A percentile compares a stretch with the other conserved stretches of the same genome.
phyloP scores from a whole-genome alignment of 805 yeast species.

The Cyberlindnera mycetangii region DNA sequence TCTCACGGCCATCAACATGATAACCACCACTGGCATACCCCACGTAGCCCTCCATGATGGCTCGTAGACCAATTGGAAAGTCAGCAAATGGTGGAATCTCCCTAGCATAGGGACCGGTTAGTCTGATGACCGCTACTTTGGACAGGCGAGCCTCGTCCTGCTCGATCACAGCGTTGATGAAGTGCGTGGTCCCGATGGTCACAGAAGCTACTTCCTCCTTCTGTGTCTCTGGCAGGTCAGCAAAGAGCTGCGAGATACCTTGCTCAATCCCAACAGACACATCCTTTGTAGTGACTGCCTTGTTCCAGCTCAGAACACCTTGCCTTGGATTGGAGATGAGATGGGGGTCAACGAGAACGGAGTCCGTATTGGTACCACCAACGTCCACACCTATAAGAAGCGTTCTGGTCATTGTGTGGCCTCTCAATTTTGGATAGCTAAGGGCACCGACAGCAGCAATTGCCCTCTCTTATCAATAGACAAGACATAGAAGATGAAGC shows the following conservation, averaged over 20 bases:
- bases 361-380: conserved; percentile 49
- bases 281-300: conserved; percentile 41
- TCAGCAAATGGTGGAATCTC: conserved; percentile 40
- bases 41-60: conserved; percentile 35
- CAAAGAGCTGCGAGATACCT: conserved; percentile 35
- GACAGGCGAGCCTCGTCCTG: conserved; percentile 40
- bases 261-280: conserved; percentile 40
- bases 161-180: conserved; percentile 47
- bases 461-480: too few relatives aligned
- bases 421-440: too few relatives aligned
- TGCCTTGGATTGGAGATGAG: conserved; percentile 20
- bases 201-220: conserved; percentile 37
- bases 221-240: conserved; percentile 10
- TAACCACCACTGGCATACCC: conserved; percentile 39
- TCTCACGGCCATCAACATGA: conserved; percentile 39
- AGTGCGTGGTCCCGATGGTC: conserved; percentile 49
- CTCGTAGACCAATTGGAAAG: conserved; percentile 37
- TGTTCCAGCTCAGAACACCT: conserved; percentile 41
- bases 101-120: conserved; percentile 40
- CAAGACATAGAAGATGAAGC: too few relatives aligned
- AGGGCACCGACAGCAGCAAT: too few relatives aligned
- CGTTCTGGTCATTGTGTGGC: conserved; percentile 2
- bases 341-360: conserved; percentile 42
- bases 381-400: conserved; percentile 46
- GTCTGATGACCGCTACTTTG: conserved; percentile 41